Base-by-base conservation (phyloP, 202 grass and related monocot genomes). In the Cymbopogon flexuosus region DNA sequence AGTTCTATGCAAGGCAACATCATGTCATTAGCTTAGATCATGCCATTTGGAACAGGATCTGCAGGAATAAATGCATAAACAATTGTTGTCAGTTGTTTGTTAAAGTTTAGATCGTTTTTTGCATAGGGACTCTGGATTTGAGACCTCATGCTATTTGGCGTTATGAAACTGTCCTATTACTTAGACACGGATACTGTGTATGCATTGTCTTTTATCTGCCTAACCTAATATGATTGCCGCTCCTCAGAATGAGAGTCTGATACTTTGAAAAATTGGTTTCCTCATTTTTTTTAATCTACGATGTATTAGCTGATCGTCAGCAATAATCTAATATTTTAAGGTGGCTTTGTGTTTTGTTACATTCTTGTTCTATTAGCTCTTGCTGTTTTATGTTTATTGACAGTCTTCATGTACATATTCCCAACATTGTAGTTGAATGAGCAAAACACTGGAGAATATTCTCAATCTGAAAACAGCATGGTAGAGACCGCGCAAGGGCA, bases 391-490 rank as follows among this genome's bases (percentile, higher is more conserved):
- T 89, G 34, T 73, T 81, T 47, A 8, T 51, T 75, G 49, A 40
- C 31, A 62, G 39, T 67, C 42, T 67, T 85, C n/a, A 18, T 79
- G 23, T 86, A 14, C 34, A 10, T 34, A 18, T 12, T 90, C 6
- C 57, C 22, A 10, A 51, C 67, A 42, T 83, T 90, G 40, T 79
- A 92, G 91, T 81, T 51, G 10, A 92, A 81, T 37, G 79, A 90
- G 56, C 73, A 87, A 62, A 86, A 78, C 70, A 64, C 39, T 81
- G 81, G 61, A 82, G 67, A 85, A 84, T 89, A 51, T 72, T 62
- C 70, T 7, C 85, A 89, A 62, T 24, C 84, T 76, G 79, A 94
- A 84, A 65, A 43, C 24, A 19, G 27, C 75, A 89, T 77, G 52
- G 87, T 51, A 84, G 76, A 75, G 52, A 62, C 60, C 51, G 64